Base-by-base conservation (phyloP, 805 yeast genomes). In the Kazachstania bromeliacearum region DNA sequence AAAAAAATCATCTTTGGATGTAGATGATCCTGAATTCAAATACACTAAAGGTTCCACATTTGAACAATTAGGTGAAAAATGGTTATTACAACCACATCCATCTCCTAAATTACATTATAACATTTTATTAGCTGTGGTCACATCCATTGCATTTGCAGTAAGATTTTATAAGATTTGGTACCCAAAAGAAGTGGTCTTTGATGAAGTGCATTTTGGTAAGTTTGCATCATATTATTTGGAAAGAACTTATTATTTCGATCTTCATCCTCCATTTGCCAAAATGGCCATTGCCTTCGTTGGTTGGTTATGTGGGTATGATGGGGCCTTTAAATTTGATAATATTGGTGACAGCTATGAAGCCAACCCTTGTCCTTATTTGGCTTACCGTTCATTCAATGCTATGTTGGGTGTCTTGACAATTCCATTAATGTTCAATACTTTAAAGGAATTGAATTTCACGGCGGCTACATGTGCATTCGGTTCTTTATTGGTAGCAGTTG, bases 261-360 rank as follows among this genome's bases (percentile, higher is more conserved):
- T 92, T 35, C 99, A 92, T 63, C 99, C 99, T 7, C 99, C 99
- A 16, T 85, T 92, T 60, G 98, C 95, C 37, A 92, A 92, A 59
- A 68, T 92, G 57, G 68, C 88, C 47, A 85, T 89, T 61, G 97
- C 97, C 0, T 70, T 78, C 40, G 85, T 80, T 27, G 99, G 98
- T 29, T 85, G 79, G 69, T 50, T 92, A 17, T 76, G 80, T 35
- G 96, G 96, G 3, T 92, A 85, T 59, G 77, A 81, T 52, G 99
- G 99, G n/a, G 59, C 72, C 9, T 92, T 87, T 69, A 85, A 87
- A 60, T 92, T 89, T 51, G 95, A 87, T 43, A 76, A 71, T 51
- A 88, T 88, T 59, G 96, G 96, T 29, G 83, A 82, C 47, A 71
- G 75, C 40, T 92, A 87, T 60, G 71, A 77, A 38, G 64, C 67